Conservation (phyloP, 2,329 filamentous ascomycete species). For the Trematosphaeria pertusa region DNA sequence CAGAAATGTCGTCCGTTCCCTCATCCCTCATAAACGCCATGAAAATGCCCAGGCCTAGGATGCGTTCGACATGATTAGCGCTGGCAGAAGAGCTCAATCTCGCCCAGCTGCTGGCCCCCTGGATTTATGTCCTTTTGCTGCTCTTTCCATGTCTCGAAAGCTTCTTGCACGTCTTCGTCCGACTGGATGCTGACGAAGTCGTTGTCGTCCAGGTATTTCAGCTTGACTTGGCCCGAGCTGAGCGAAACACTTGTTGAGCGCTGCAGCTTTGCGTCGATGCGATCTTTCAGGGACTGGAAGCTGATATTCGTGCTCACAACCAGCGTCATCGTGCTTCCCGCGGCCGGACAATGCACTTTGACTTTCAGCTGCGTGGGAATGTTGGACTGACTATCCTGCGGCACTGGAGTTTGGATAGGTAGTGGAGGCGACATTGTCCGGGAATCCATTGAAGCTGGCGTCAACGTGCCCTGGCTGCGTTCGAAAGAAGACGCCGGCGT, state of each 20-base stretch:
- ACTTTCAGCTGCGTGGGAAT: conserved; percentile 86
- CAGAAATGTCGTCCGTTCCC: conserved; percentile 14
- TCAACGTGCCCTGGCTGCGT: conserved; percentile 42
- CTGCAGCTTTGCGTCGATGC: conserved; percentile 93
- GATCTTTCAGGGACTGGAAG: conserved; percentile 90
- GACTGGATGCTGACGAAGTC: conserved; percentile 93
- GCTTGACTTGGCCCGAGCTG: conserved; percentile 78
- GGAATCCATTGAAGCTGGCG: conserved; percentile 48
- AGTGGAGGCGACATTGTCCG: conserved; percentile 49
- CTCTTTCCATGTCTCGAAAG: conserved; percentile 93
- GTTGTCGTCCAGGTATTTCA: conserved; percentile 91
- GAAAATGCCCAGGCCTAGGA: conserved; percentile 11
- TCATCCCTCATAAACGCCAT: conserved; percentile 28
- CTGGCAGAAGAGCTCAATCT: conserved; percentile 71
- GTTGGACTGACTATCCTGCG: conserved; percentile 33
- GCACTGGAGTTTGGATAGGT: conserved; percentile 21
- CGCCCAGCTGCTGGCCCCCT: conserved; percentile 75
- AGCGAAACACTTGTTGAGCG: conserved; percentile 86
- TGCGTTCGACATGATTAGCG: conserved; percentile 26
- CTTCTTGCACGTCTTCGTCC: conserved; percentile 95
- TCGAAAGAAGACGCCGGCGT: conserved; percentile 50
- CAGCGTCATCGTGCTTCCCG: conserved; percentile 91
- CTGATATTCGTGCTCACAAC: conserved; percentile 95
- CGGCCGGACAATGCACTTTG: conserved; percentile 80
- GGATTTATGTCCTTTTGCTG: conserved; percentile 67